A percentile compares a stretch with the other conserved stretches of the same genome.
Conservation (phyloP, 2,329 filamentous ascomycete species). For the Amauroascus verrucosus region DNA sequence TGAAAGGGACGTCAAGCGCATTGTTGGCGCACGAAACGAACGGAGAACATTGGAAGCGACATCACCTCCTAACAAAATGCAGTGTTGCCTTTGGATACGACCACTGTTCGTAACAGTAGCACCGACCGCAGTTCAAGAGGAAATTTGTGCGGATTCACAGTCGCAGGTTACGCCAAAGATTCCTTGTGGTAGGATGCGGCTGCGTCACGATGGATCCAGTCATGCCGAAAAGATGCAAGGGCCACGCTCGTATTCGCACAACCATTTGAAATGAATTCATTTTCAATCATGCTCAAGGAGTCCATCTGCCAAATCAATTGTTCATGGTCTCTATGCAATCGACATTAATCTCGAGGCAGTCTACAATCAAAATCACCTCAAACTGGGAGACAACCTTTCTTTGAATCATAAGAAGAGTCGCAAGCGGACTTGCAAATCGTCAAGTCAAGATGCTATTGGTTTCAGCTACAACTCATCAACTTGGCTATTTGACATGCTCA, state of each 20-base stretch:
- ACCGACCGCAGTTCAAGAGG: background rate
- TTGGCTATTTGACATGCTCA: no score
- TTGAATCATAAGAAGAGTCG: no score
- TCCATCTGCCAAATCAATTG: no score
- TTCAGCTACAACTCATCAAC: no score
- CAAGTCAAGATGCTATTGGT: no score
- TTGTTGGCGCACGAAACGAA: conserved; percentile 9
- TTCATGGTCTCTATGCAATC: background rate
- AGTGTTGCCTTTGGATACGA: background rate
- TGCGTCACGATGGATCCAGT: background rate
- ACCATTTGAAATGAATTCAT: no score
- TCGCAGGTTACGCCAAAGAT: background rate
- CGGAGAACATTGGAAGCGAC: conserved; percentile 4
- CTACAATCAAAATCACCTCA: no score
- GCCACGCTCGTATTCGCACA: background rate
- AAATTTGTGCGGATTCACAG: background rate
- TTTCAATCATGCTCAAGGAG: no score
- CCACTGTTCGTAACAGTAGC: background rate
- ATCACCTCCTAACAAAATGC: background rate
- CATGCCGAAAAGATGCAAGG: background rate
- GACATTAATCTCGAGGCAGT: no score
- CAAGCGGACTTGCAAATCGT: no score
- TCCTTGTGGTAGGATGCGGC: background rate
- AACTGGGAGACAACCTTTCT: no score
- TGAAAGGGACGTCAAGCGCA: conserved; percentile 6